Evolutionary conservation across 163 green algal genomes (phyloP), one percentile per base, ranked within the genome.

Genomic region (Volvox carteri): DNA sequence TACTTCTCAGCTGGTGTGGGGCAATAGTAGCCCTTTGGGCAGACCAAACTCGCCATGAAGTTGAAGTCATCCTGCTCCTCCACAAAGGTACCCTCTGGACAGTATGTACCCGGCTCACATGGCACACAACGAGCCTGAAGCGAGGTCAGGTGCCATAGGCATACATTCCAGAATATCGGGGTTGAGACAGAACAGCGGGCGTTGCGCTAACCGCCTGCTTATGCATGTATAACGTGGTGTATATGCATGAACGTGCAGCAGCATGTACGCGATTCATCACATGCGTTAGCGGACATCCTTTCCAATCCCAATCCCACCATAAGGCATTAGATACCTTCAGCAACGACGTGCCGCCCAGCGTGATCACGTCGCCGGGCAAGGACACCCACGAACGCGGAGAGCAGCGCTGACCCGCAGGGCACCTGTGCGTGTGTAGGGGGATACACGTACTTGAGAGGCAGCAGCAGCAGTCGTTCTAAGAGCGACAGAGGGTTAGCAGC

Each of bases 11-110:
- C 46, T 18, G 92, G 92, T 0, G 78, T 77, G 9, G 81, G 62
- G 83, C 88, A 92, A 39, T 65, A 90, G 75, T 41, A 25, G 28
- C 88, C 81, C 23, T 50, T 41, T 16, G 73, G 80, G 83, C 88
- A 86, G 14, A 78, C 67, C 1, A 77, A 74, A 0, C 5, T 21
- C 2, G 39, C 78, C 78, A 76, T 75, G 28, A 35, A 56, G 21
- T 39, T 21, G n/a, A 16, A 12, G 30, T 67, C 46, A 12, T 77
- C 44, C 52, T 62, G 9, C 28, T 48, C 39, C 35, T 39, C 70
- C 70, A 78, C 70, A 25, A 12, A 70, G 18, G 70, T 77, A 21
- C 84, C 84, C 84, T 89, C 84, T 35, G 84, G 84, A 72, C 84
- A 89, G 56, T 72, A 50, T 8, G 16, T 54, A 7, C 84, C 84